Conservation (phyloP, 2,329 filamentous ascomycete genomes). For the Bipolaris cookei region DNA sequence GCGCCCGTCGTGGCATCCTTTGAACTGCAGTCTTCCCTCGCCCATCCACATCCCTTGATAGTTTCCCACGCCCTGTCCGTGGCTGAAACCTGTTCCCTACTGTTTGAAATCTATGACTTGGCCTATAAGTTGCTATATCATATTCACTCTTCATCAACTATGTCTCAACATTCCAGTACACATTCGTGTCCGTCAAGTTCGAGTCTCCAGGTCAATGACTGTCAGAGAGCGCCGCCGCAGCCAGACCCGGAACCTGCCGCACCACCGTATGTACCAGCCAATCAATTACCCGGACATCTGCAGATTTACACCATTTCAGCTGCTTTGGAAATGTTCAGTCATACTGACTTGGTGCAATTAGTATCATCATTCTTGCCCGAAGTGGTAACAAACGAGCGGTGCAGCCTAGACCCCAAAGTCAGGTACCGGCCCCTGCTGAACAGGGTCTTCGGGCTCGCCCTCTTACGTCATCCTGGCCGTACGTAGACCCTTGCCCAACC, state of each 20-base stretch:
- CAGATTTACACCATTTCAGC: not conserved
- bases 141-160: not conserved
- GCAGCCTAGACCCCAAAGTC: conserved; percentile 22
- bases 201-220: not conserved
- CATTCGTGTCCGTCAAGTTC: not conserved
- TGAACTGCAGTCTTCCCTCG: conserved; percentile 5
- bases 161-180: not conserved
- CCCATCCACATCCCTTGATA: not conserved
- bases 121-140: conserved; percentile 3
- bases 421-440: conserved; percentile 29
- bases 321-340: not conserved
- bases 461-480: conserved; percentile 35
- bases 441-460: conserved; percentile 21
- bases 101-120: conserved; percentile 1
- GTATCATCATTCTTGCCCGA: conserved; percentile 37
- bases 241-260: conserved; percentile 35
- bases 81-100: not conserved
- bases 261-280: conserved; percentile 34
- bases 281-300: conserved; percentile 1
- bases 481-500: conserved; percentile 23
- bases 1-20: not conserved
- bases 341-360: conserved; percentile 7
- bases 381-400: conserved; percentile 19
- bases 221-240: conserved; percentile 11
- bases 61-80: not conserved